phyloP scores from a whole-genome alignment of 441 rosid genomes.

The Aquilaria agallochum region DNA sequence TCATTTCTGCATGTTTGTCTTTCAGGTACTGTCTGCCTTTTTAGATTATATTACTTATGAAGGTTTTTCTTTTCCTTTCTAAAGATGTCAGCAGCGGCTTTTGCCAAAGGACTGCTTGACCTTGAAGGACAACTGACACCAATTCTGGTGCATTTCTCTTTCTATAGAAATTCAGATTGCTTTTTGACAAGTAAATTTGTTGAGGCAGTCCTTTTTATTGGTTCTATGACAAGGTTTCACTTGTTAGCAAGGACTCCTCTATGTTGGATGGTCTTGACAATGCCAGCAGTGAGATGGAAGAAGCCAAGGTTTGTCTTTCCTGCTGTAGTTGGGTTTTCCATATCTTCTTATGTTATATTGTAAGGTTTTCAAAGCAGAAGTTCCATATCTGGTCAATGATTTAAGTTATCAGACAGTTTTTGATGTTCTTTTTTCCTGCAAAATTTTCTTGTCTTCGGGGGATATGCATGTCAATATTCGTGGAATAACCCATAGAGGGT shows the following conservation, averaged over 20 bases:
- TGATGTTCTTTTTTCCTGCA: background rate
- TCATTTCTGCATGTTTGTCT: background rate
- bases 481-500: too few relatives aligned
- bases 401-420: background rate
- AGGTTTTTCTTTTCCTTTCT: slow-evolving; percentile 16
- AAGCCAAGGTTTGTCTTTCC: slow-evolving; percentile 78
- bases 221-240: slow-evolving; percentile 67
- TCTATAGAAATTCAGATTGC: slow-evolving; percentile 13
- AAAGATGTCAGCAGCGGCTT: slow-evolving; percentile 99
- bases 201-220: slow-evolving; percentile 6
- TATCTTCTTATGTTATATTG: slow-evolving; percentile 6
- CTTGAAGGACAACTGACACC: slow-evolving; percentile 99
- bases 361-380: too few relatives aligned
- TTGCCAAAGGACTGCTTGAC: slow-evolving; percentile 99
- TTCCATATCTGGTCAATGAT: too few relatives aligned
- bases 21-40: slow-evolving; percentile 5
- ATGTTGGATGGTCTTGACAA: slow-evolving; percentile 99
- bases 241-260: slow-evolving; percentile 99
- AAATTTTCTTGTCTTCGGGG: background rate
- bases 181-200: slow-evolving; percentile 18
- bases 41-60: slow-evolving; percentile 11
- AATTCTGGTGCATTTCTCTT: slow-evolving; percentile 66
- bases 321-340: slow-evolving; percentile 6
- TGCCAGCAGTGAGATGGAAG: slow-evolving; percentile 96
- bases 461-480: too few relatives aligned